These are phyloP conservation scores for Fusarium piperis DNA, from an alignment of 2,329 filamentous ascomycete species.

Conservation along the genomic window DNA sequence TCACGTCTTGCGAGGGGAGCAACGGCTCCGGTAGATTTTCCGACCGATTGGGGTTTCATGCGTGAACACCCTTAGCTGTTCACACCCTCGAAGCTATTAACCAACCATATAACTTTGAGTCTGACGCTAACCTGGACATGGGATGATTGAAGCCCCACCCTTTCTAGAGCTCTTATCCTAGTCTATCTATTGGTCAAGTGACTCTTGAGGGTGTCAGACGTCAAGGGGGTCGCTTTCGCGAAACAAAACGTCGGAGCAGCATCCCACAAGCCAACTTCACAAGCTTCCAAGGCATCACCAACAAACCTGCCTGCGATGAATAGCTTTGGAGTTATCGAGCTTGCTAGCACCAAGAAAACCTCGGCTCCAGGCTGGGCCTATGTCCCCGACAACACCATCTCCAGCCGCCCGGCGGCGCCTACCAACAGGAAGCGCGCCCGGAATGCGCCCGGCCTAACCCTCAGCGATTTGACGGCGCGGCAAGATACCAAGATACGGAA, in stretches of 20 bases:
- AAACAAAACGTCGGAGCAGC: neutral
- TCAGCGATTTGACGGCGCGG: constrained; percentile 78
- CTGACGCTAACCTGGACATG: neutral
- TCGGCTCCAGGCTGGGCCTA: constrained; percentile 91
- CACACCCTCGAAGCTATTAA: neutral
- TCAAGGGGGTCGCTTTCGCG: neutral
- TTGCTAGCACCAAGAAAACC: constrained; percentile 75
- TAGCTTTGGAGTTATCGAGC: constrained; percentile 82
- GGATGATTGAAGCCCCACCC: neutral
- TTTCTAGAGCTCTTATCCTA: neutral
- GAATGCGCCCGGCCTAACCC: constrained; percentile 59
- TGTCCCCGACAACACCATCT: constrained; percentile 77
- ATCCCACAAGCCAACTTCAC: constrained; percentile 1
- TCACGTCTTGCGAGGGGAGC: constrained; percentile 13
- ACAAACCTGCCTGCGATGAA: constrained; percentile 56
- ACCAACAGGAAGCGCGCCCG: constrained; percentile 78
- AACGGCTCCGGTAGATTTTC: constrained; percentile 34
- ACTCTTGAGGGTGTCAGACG: neutral
- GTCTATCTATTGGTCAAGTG: neutral
- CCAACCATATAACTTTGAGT: neutral
- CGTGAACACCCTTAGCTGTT: neutral
- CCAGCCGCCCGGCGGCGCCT: constrained; percentile 62
- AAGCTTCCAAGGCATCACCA: neutral
- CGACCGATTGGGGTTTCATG: neutral
- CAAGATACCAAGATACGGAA: constrained; percentile 84